These are phyloP conservation scores for Lodderomyces pseudojiufengensis DNA, from an alignment of 1,139 yeast genomes.

Conservation along the genomic window DNA sequence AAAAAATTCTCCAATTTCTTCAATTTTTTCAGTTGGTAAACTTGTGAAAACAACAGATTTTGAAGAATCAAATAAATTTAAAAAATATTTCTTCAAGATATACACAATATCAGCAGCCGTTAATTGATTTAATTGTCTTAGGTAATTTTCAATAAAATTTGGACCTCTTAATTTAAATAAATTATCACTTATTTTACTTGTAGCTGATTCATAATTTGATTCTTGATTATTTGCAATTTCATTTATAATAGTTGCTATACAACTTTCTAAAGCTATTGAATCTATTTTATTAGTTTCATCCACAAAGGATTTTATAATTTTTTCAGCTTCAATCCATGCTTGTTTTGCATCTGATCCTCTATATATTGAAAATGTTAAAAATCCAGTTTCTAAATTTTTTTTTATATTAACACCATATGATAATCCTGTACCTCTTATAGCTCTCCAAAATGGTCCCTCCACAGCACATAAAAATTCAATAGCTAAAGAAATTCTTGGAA, in stretches of 20 bases:
- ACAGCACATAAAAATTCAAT: slow-evolving; percentile 77
- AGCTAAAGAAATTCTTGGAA: slow-evolving; percentile 68
- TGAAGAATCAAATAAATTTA: slow-evolving; percentile 54
- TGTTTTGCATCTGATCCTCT: slow-evolving; percentile 81
- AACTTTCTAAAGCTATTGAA: slow-evolving; percentile 57
- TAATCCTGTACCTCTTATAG: slow-evolving; percentile 90
- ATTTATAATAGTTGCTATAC: slow-evolving; percentile 72
- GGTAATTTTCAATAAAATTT: slow-evolving; percentile 47
- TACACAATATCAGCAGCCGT: slow-evolving; percentile 54
- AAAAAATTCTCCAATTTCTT: slow-evolving; percentile 47
- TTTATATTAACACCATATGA: slow-evolving; percentile 82
- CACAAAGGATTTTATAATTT: slow-evolving; percentile 62
- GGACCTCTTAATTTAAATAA: slow-evolving; percentile 70
- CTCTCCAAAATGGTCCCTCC: slow-evolving; percentile 98
- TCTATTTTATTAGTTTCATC: slow-evolving; percentile 55
- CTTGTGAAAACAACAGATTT: slow-evolving; percentile 64
- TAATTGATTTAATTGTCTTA: slow-evolving; percentile 49
- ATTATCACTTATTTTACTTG: slow-evolving; percentile 60
- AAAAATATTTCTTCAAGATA: slow-evolving; percentile 57
- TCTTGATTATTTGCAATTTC: slow-evolving; percentile 64
- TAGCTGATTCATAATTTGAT: slow-evolving; percentile 60
- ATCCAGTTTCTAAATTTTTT: slow-evolving; percentile 63
- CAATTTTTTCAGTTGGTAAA: slow-evolving; percentile 65
- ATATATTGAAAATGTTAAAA: slow-evolving; percentile 62
- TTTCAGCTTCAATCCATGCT: slow-evolving; percentile 65